These are phyloP conservation scores for Trametes pubescens DNA, from an alignment of 1,284 basidiomycete genomes.

Conservation along the genomic window DNA sequence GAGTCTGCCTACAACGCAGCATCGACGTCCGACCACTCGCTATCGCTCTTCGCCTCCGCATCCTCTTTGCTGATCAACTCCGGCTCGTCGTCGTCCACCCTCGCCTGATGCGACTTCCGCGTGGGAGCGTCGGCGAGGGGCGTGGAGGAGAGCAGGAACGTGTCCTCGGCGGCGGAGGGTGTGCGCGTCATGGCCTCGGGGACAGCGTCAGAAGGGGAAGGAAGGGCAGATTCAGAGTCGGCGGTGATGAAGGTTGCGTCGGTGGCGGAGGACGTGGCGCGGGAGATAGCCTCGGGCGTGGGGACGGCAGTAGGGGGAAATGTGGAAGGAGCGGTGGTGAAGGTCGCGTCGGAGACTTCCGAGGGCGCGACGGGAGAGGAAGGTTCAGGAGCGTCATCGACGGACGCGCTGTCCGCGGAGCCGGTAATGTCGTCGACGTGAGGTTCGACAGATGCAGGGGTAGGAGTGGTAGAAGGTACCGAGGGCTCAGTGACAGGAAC, in stretches of 20 bases:
- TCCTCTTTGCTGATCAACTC: conserved; percentile 33
- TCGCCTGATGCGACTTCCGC: conserved; percentile 2
- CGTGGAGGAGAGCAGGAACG: conserved; percentile 29
- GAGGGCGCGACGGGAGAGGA: conserved; percentile 4
- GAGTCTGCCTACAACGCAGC: not conserved
- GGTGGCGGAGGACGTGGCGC: conserved; percentile 15
- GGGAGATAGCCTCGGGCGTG: conserved; percentile 21
- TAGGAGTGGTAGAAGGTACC: not conserved
- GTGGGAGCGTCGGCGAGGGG: conserved; percentile 25
- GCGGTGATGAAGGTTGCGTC: conserved; percentile 26
- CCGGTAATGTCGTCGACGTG: not conserved
- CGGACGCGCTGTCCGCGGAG: not conserved
- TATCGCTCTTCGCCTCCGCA: conserved; percentile 29
- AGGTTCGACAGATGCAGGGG: too few species aligned
- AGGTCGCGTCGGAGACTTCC: conserved; percentile 10
- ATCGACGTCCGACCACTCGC: conserved; percentile 33
- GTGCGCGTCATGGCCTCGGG: conserved; percentile 11
- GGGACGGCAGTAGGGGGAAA: not conserved
- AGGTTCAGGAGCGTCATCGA: not conserved
- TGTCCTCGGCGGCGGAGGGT: conserved; percentile 10
- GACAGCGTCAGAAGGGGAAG: not conserved
- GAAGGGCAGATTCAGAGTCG: not conserved
- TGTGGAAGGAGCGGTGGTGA: conserved; percentile 15
- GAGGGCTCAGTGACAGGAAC: not conserved
- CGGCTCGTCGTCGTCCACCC: conserved; percentile 26